Evolutionary conservation across 108 stramenopile genomes (phyloP).

Genomic region (Fragilaria crotonensis): DNA sequence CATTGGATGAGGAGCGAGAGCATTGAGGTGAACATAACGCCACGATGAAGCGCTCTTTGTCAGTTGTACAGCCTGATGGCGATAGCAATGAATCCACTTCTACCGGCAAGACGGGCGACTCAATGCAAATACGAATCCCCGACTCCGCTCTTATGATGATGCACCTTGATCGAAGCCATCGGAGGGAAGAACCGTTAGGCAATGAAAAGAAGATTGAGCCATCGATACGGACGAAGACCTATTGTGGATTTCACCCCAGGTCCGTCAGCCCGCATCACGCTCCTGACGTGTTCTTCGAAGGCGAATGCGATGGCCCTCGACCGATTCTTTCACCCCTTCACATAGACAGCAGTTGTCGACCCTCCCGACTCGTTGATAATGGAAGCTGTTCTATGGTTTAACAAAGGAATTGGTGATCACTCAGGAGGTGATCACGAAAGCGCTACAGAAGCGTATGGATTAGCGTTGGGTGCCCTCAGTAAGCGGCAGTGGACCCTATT

Average conservation of each 20-base stretch:
- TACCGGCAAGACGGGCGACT: neutral
- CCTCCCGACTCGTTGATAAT: slow-evolving; percentile 8
- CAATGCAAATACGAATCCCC: neutral
- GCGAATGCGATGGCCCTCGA: slow-evolving; percentile 45
- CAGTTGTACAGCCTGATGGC: neutral
- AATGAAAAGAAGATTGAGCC: no score
- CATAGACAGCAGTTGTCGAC: neutral
- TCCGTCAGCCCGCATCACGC: neutral
- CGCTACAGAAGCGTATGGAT: neutral
- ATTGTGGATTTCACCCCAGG: neutral
- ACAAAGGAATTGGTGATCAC: slow-evolving; percentile 29
- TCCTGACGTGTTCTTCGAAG: slow-evolving; percentile 13
- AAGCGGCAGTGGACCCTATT: slow-evolving; percentile 1
- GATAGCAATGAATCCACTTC: neutral
- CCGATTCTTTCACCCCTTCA: slow-evolving; percentile 13
- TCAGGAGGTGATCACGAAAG: slow-evolving; percentile 5
- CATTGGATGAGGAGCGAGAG: no score
- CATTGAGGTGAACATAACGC: no score
- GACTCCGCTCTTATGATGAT: neutral
- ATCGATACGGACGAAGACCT: neutral
- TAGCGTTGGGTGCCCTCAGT: slow-evolving; percentile 14
- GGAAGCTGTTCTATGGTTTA: slow-evolving; percentile 26
- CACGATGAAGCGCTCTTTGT: no score
- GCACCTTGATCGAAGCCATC: no score
- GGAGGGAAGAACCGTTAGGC: no score